Evolutionary conservation across 306 rosid genomes (phyloP), one percentile per base, ranked within the genome.

Genomic region (Abrus precatorius): DNA sequence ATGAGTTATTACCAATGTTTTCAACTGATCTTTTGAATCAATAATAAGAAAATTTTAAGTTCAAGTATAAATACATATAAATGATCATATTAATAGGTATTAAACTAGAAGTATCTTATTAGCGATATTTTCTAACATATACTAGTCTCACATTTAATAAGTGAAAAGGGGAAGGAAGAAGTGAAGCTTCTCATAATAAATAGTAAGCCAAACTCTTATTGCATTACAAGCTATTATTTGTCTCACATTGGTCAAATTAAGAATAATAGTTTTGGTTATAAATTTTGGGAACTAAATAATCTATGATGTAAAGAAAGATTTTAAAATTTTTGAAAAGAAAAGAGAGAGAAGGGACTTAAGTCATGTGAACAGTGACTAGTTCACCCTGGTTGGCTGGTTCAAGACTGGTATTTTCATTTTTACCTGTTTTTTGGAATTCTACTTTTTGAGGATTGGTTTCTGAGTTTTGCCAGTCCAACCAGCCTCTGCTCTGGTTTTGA

Each of bases 221-320:
- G 36, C 40, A 30, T 30, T 45, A 61, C 44, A 61, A n/a, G 43
- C 54, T 33, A 13, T 2, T 76, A 48, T 14, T 20, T 77, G 34
- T 53, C 54, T 62, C 56, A 12, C 66, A 38, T 40, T n/a, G 13
- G 57, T 3, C 29, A 41, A 43, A 53, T 44, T 29, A 28, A 12
- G 55, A n/a, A 20, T 38, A 5, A 3, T 72, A 11, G 77, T 69
- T 60, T 71, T 69, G 70, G 56, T 61, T 61, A 48, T 60, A 27
- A 36, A 47, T 32, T 20, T 20, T 70, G 54, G 43, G 32, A 69
- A 69, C 63, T 65, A 60, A 79, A 48, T 59, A 34, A 79, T 32
- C 61, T 9, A 45, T 69, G 53, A 9, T 44, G 60, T 13, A 30
- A 48, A 69, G 9, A 48, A 69, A 10, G 40, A 5, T 48, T 44